Evolutionary conservation across 352 stramenopile species (phyloP).

Genomic region (Phytophthora palmivora): DNA sequence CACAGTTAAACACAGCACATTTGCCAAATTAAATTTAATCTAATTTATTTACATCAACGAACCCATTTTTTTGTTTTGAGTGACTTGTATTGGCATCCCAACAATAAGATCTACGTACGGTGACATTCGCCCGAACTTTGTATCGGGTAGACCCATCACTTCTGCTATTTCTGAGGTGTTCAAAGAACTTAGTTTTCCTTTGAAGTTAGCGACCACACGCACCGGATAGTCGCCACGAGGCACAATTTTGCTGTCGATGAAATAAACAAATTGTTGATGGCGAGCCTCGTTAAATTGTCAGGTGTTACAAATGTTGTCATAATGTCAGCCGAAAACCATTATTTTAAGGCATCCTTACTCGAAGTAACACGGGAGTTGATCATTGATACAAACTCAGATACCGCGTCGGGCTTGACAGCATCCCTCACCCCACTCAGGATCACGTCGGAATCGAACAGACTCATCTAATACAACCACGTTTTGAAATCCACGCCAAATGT

Average conservation of each 20-base stretch:
- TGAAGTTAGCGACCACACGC: constrained; percentile 6
- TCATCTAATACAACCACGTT: neutral
- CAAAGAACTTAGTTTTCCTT: neutral
- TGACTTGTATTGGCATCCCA: constrained; percentile 13
- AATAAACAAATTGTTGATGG: constrained; percentile 16
- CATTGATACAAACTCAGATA: neutral
- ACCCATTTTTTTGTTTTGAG: constrained; percentile 13
- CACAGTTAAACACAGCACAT: too few species aligned
- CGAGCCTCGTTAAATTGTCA: constrained; percentile 1
- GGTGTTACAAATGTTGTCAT: neutral
- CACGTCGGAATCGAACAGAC: neutral
- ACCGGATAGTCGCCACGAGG: constrained; percentile 2
- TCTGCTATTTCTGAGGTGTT: neutral
- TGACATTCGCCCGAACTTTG: constrained; percentile 9
- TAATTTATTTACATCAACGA: too few species aligned
- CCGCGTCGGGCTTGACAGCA: neutral
- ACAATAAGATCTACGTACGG: constrained; percentile 3
- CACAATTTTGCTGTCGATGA: neutral
- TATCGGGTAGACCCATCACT: constrained; percentile 5
- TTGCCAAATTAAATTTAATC: too few species aligned
- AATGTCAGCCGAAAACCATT: too few species aligned
- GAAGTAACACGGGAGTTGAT: neutral
- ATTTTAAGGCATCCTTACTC: neutral
- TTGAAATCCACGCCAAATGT: neutral
- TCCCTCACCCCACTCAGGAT: neutral